These are phyloP conservation scores for Nidula niveotomentosa DNA, from an alignment of 1,284 basidiomycete genomes.

Conservation along the genomic window DNA sequence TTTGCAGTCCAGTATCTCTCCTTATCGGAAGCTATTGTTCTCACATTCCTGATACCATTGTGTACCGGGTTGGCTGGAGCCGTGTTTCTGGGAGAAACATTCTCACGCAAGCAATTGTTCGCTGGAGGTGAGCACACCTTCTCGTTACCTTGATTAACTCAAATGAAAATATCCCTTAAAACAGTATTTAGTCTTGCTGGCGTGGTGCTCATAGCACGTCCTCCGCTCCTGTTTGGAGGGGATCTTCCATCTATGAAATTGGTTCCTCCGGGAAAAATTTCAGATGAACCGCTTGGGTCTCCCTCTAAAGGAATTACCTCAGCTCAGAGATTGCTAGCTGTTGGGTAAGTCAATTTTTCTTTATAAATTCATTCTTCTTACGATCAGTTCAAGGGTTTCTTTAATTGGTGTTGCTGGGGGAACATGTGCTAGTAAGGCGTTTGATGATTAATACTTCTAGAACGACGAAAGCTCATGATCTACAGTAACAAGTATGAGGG, in stretches of 20 bases:
- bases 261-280: not conserved
- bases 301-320: conserved; percentile 24
- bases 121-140: conserved; percentile 53
- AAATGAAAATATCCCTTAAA: not conserved
- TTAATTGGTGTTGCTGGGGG: conserved; percentile 12
- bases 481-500: conserved; percentile 50
- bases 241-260: conserved; percentile 3
- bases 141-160: not conserved
- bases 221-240: conserved; percentile 44
- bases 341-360: conserved; percentile 35
- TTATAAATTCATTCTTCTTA: not conserved
- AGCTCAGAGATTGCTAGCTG: conserved; percentile 46
- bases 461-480: too few relatives aligned
- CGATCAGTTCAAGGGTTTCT: conserved; percentile 14
- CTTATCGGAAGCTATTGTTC: conserved; percentile 73
- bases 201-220: conserved; percentile 63
- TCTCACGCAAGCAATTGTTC: conserved; percentile 55
- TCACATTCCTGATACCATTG: conserved; percentile 76
- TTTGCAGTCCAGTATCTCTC: conserved; percentile 69
- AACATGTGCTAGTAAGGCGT: conserved; percentile 30
- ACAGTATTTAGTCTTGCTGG: conserved; percentile 56
- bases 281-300: conserved; percentile 6
- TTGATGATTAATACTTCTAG: too few relatives aligned
- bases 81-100: conserved; percentile 65
- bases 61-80: conserved; percentile 69